Conservation (phyloP, 495 filamentous ascomycete species). For the Penicillium atrosanguineum region DNA sequence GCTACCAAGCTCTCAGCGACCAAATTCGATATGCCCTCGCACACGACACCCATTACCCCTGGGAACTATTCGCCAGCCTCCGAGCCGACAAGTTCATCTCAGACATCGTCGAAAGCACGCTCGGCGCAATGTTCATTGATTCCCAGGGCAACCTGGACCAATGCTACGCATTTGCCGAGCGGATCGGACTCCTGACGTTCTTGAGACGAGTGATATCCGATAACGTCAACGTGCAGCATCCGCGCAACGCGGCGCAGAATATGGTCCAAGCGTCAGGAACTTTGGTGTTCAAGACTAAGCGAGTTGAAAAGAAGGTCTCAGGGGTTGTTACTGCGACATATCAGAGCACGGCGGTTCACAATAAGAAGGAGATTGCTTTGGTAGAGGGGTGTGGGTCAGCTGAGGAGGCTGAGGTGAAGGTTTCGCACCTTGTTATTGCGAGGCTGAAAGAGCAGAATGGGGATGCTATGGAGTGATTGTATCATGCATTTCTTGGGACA, state of each 20-base stretch:
- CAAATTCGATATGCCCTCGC: conserved; percentile 50
- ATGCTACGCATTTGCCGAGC: conserved; percentile 58
- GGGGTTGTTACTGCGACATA: conserved; percentile 3
- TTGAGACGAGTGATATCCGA: conserved; percentile 59
- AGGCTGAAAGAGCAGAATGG: not conserved
- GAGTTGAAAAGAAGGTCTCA: conserved; percentile 4
- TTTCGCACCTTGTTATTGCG: conserved; percentile 5
- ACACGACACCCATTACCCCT: conserved; percentile 61
- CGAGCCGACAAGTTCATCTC: conserved; percentile 78
- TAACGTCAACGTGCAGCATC: conserved; percentile 64
- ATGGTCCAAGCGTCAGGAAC: conserved; percentile 38
- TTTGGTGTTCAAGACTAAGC: conserved; percentile 15
- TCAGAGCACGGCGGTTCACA: conserved; percentile 1
- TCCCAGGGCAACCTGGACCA: conserved; percentile 55
- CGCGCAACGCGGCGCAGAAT: conserved; percentile 66
- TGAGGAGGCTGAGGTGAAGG: conserved; percentile 14
- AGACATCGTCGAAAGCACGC: conserved; percentile 76
- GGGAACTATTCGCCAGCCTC: conserved; percentile 65
- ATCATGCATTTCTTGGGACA: not conserved
- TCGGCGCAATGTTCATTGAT: conserved; percentile 88
- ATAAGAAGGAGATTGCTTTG: conserved; percentile 3
- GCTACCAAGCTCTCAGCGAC: conserved; percentile 49
- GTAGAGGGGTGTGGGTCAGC: conserved; percentile 10
- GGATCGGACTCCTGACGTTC: conserved; percentile 62
- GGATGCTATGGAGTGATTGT: not conserved